These are phyloP conservation scores for Mucor indicus DNA, from an alignment of 371 early-diverging fungal species.

Conservation along the genomic window DNA sequence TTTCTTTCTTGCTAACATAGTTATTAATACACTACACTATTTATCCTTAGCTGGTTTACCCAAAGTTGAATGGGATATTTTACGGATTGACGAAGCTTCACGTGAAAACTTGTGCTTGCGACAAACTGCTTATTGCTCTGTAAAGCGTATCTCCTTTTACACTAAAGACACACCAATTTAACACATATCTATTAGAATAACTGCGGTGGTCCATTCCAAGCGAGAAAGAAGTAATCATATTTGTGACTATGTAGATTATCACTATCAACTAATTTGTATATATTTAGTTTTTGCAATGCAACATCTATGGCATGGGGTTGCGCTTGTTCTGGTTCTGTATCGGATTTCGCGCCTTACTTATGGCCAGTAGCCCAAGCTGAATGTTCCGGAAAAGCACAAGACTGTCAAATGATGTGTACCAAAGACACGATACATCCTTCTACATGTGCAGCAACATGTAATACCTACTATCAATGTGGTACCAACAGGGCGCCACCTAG, in stretches of 20 bases:
- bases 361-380: slow-evolving; percentile 32
- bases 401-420: slow-evolving; percentile 23
- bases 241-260: background rate
- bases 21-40: no score
- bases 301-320: slow-evolving; percentile 46
- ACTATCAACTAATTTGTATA: background rate
- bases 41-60: slow-evolving; percentile 15
- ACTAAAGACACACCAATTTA: background rate
- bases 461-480: slow-evolving; percentile 22
- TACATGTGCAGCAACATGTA: slow-evolving; percentile 23
- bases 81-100: slow-evolving; percentile 19
- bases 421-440: slow-evolving; percentile 6
- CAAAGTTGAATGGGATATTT: slow-evolving; percentile 22
- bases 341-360: slow-evolving; percentile 16
- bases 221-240: background rate
- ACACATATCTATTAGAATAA: slow-evolving; percentile 14
- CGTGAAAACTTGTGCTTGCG: slow-evolving; percentile 29
- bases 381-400: slow-evolving; percentile 28
- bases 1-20: no score
- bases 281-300: slow-evolving; percentile 23
- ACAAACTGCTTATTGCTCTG: slow-evolving; percentile 31
- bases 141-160: slow-evolving; percentile 2
- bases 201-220: slow-evolving; percentile 24
- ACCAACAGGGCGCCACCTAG: slow-evolving; percentile 26
- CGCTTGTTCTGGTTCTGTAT: slow-evolving; percentile 26